Evolutionary conservation across 495 filamentous ascomycete genomes (phyloP), one percentile per base, ranked within the genome.

Genomic region (Neurospora sublineolata): DNA sequence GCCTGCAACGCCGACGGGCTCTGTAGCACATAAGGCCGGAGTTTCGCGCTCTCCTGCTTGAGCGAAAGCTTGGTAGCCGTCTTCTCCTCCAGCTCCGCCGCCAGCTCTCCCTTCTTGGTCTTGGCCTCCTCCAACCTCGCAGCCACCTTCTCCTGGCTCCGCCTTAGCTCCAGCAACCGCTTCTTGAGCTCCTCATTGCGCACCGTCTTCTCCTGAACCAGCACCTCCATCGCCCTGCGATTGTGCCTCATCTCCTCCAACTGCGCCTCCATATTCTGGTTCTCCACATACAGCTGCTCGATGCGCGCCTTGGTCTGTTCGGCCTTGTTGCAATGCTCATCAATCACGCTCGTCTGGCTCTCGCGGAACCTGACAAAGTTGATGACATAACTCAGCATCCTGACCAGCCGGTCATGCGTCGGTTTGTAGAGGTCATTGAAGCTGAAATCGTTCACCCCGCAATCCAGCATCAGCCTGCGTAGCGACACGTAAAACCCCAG

Each of bases 281-380:
- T 99, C 76, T 94, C 93, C 9, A 84, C 81, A 71, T 91, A 92
- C 12, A 97, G 86, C n/a, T 89, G 85, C 81, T 97, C 93, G 77
- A 98, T 97, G 73, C 89, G 88, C 70, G 89, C 82, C 81, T 97
- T 97, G 0, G 91, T 93, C 72, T 85, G 87, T 79, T 98, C 93
- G 20, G 92, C 86, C 75, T 92, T 92, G 83, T 96, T 93, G 83
- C 93, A 94, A 80, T 98, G 92, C 78, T 94, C 90, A 75, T 95
- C 93, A 67, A 97, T 97, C 3, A 93, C 87, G 16, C 84, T 81
- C 8, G 91, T 92, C 81, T 97, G 94, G 70, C 89, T 92, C 82
- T 97, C 94, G 73, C 96, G 92, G 82, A 97, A 99, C 68, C 95
- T 88, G 68, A 97, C 93, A 81, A 99, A 99, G 82, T 99, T 99